Evolutionary conservation across 163 green algal species (phyloP), one percentile per base, ranked within the genome.

Genomic region (Chlamydomonas reinhardtii): DNA sequence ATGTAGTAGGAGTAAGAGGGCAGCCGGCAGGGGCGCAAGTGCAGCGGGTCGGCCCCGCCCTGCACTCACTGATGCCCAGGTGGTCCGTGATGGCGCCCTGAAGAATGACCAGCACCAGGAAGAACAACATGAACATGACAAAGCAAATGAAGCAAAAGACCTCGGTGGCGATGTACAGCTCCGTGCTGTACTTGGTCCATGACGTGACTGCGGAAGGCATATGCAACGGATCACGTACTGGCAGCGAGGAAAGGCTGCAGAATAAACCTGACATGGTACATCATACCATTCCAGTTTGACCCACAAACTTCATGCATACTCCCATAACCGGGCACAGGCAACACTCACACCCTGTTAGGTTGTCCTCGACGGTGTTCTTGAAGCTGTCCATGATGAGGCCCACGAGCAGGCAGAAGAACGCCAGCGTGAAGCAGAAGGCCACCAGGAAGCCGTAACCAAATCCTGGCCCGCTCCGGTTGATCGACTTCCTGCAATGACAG

Each of bases 381-480:
- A 92, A 92, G 61, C 80, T 64, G 75, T 92, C 84, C 70, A 92
- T 86, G 39, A 90, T 64, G 24, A 92, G 74, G 19, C 89, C 89
- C 15, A 74, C 83, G 0, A 92, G 84, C 29, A 92, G 80, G 19
- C 83, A 76, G 79, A 92, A 92, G 74, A 89, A 89, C 4, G 79
- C 66, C 1, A 92, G 80, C 22, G 82, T 89, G 75, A 92, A 90
- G 68, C 68, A 86, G 66, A 92, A 92, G 25, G 89, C 89, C 17
- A 90, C 80, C 37, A 92, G 73, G 82, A 92, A 92, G 35, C 89
- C 89, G 82, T 90, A 92, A 2, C 84, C 80, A 68, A 92, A 92
- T 14, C 89, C 89, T 19, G 89, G 89, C 4, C 89, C 89, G 37
- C 82, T 83, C 0, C 89, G 84, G 70, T 92, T 92, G 70, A 92